phyloP scores from a whole-genome alignment of 2,329 filamentous ascomycete species.

The Xylariales sp. region DNA sequence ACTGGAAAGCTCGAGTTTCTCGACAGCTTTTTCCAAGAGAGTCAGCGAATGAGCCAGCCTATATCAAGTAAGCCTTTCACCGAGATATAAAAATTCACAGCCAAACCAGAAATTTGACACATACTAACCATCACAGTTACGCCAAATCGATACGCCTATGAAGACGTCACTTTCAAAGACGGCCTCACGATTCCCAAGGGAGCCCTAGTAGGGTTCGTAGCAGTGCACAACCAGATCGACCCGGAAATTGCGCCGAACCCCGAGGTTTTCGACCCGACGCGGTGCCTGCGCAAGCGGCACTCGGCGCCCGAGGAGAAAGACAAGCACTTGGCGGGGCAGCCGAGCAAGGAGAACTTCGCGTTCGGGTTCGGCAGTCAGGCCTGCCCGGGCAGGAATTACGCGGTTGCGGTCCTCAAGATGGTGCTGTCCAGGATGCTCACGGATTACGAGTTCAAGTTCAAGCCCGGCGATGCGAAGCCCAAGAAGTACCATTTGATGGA shows the following conservation, averaged over 20 bases:
- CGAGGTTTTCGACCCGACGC: conserved; percentile 15
- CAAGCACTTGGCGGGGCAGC: neutral
- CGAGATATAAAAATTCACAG: no score
- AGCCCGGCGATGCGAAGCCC: conserved; percentile 2
- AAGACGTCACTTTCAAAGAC: conserved; percentile 4
- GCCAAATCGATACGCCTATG: neutral
- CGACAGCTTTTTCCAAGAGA: conserved; percentile 24
- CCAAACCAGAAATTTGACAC: no score
- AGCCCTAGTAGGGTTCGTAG: neutral
- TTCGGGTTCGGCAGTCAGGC: conserved; percentile 26
- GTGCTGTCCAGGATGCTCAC: conserved; percentile 6
- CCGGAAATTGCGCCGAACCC: conserved; percentile 7
- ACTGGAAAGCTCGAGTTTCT: neutral
- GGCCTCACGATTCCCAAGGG: conserved; percentile 1
- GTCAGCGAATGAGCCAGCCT: conserved; percentile 11
- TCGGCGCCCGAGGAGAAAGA: neutral
- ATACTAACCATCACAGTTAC: neutral
- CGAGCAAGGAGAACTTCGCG: neutral
- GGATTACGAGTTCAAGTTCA: conserved; percentile 28
- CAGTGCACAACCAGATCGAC: conserved; percentile 4
- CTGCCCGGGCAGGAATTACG: conserved; percentile 15
- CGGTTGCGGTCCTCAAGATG: conserved; percentile 14
- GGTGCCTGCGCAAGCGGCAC: conserved; percentile 15
- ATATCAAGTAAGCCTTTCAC: conserved; percentile 14
- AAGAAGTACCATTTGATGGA: conserved; percentile 23